These are phyloP conservation scores for Ramalina intermedia DNA, from an alignment of 495 filamentous ascomycete species.

Conservation along the genomic window DNA sequence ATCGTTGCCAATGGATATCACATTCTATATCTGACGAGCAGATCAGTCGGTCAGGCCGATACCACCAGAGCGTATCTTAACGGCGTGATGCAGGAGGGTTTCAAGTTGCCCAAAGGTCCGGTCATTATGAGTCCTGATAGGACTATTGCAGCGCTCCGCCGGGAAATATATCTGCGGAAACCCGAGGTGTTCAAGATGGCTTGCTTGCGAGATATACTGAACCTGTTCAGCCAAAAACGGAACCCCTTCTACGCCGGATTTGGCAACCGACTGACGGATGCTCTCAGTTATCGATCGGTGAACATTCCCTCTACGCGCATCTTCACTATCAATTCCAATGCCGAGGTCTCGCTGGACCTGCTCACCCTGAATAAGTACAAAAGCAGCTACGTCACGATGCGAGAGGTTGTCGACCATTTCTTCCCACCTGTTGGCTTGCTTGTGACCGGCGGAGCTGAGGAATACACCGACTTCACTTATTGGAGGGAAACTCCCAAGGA, in stretches of 20 bases:
- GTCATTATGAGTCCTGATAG: constrained; percentile 91
- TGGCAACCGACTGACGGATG: constrained; percentile 91
- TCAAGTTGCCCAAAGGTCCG: constrained; percentile 73
- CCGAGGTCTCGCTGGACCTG: constrained; percentile 86
- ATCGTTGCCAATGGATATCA: constrained; percentile 96
- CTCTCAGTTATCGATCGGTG: constrained; percentile 87
- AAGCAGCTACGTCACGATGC: constrained; percentile 93
- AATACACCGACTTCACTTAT: constrained; percentile 80
- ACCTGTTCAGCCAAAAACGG: constrained; percentile 63
- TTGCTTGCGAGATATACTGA: constrained; percentile 82
- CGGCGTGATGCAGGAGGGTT: constrained; percentile 78
- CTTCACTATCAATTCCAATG: constrained; percentile 98
- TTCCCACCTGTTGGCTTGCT: constrained; percentile 72
- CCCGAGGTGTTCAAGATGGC: constrained; percentile 99
- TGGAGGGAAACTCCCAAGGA: constrained; percentile 66
- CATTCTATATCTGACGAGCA: constrained; percentile 92
- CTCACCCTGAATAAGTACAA: constrained; percentile 87
- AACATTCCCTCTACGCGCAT: constrained; percentile 88
- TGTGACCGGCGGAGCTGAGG: constrained; percentile 65
- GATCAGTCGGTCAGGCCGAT: constrained; percentile 86
- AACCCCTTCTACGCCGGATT: constrained; percentile 95
- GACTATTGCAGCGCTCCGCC: constrained; percentile 85
- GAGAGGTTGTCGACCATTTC: constrained; percentile 90
- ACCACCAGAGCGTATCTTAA: constrained; percentile 81
- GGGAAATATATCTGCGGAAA: constrained; percentile 91